phyloP scores from a whole-genome alignment of 257 asterid genomes.

The Mentha longifolia region DNA sequence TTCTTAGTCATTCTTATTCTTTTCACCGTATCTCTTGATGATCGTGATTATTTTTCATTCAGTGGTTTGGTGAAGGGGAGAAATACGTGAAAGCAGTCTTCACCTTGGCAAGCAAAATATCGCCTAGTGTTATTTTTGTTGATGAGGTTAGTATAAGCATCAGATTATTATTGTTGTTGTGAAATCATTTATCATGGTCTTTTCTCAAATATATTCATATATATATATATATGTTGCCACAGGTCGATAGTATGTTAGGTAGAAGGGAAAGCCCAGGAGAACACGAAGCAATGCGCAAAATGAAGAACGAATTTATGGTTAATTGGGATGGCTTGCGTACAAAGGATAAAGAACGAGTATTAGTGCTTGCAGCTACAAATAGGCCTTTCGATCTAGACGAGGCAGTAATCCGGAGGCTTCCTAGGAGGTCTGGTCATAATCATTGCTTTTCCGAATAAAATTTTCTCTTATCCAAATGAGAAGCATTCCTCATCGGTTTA shows the following conservation, averaged over 20 bases:
- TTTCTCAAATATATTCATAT: too few species aligned
- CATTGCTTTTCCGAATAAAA: background rate
- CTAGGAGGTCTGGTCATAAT: constrained; percentile 45
- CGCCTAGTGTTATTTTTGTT: constrained; percentile 60
- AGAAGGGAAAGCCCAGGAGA: constrained; percentile 53
- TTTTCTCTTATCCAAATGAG: constrained; percentile 2
- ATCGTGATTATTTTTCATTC: constrained; percentile 25
- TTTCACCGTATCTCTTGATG: background rate
- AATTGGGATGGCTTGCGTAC: constrained; percentile 65
- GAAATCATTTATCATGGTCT: background rate
- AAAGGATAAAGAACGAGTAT: constrained; percentile 53
- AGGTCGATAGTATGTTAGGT: constrained; percentile 66
- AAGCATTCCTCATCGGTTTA: background rate
- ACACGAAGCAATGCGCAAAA: constrained; percentile 57
- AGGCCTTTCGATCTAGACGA: constrained; percentile 65
- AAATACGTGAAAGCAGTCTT: constrained; percentile 61
- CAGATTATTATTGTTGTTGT: background rate
- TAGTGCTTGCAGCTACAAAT: constrained; percentile 65
- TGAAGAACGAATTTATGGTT: constrained; percentile 64
- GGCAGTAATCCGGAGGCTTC: constrained; percentile 66
- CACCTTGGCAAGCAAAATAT: constrained; percentile 57
- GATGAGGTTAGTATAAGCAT: constrained; percentile 49
- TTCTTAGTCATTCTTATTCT: constrained; percentile 11
- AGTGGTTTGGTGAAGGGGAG: constrained; percentile 68
- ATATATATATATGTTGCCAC: constrained; percentile 10